Evolutionary conservation across 2,329 filamentous ascomycete genomes (phyloP).

Genomic region (Stachybotrys echinatus): DNA sequence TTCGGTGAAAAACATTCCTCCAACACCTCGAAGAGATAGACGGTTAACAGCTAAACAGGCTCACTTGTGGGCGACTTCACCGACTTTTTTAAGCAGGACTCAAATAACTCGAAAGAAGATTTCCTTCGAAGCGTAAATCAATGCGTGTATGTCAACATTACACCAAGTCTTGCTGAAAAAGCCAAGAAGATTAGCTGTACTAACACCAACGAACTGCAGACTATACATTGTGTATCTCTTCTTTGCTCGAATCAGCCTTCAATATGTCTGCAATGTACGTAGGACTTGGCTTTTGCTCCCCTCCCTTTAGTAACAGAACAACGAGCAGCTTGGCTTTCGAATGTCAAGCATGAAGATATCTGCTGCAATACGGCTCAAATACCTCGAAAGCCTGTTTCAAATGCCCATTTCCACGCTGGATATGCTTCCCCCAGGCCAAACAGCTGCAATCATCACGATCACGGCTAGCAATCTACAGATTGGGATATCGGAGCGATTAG

Average conservation of each 20-base stretch:
- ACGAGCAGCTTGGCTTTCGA: conserved; percentile 35
- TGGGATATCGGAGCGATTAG: conserved; percentile 48
- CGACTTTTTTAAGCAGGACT: conserved; percentile 1
- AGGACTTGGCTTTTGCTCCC: neutral
- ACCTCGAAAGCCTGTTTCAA: conserved; percentile 40
- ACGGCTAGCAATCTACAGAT: conserved; percentile 47
- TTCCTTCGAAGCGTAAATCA: conserved; percentile 1
- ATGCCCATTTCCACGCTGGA: conserved; percentile 45
- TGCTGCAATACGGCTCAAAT: conserved; percentile 41
- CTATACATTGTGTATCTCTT: conserved; percentile 31
- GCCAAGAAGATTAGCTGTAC: neutral
- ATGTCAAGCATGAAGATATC: conserved; percentile 45
- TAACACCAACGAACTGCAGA: conserved; percentile 7
- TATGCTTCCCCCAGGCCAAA: conserved; percentile 41
- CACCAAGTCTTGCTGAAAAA: neutral
- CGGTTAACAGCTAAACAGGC: neutral
- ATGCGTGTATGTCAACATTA: neutral
- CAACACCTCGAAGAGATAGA: conserved; percentile 7
- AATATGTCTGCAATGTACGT: conserved; percentile 12
- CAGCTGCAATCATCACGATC: conserved; percentile 46
- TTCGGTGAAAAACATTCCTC: conserved; percentile 23
- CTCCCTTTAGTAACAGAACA: neutral
- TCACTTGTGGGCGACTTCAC: neutral
- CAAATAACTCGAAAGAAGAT: neutral
- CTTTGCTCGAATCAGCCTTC: conserved; percentile 23